phyloP scores from a whole-genome alignment of 176 grass and related monocot genomes.

The Avena sativa region DNA sequence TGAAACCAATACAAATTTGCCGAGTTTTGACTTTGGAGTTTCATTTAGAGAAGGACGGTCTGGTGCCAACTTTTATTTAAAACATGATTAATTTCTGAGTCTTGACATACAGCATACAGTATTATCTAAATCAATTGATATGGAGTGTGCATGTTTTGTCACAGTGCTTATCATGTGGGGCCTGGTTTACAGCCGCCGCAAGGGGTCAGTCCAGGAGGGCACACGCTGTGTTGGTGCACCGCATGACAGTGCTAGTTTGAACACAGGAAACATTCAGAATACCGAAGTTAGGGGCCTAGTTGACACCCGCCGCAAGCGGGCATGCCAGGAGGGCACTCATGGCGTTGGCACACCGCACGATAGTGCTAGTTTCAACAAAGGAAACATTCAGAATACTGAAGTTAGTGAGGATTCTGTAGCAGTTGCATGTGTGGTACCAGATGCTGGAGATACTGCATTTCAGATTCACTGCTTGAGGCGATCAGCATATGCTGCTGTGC shows the following conservation, averaged over 20 bases:
- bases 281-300: constrained; percentile 24
- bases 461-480: constrained; percentile 70
- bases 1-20: background rate
- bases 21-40: background rate
- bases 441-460: constrained; percentile 45
- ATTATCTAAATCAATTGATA: constrained; percentile 21
- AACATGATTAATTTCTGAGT: background rate
- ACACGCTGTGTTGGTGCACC: background rate
- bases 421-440: constrained; percentile 25
- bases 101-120: background rate
- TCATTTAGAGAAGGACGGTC: constrained; percentile 10
- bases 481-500: constrained; percentile 66
- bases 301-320: background rate
- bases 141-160: constrained; percentile 17
- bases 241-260: constrained; percentile 1
- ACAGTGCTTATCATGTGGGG: constrained; percentile 15
- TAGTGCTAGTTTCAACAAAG: constrained; percentile 18
- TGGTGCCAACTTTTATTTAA: background rate
- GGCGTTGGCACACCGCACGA: background rate
- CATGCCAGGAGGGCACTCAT: background rate
- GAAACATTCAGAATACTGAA: constrained; percentile 7
- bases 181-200: background rate
- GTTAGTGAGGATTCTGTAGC: constrained; percentile 37
- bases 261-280: background rate
- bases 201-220: background rate